A percentile compares a stretch with the other conserved stretches of the same genome.
Conservation (phyloP, 2,329 filamentous ascomycete genomes). For the Lecanicillium sp. region DNA sequence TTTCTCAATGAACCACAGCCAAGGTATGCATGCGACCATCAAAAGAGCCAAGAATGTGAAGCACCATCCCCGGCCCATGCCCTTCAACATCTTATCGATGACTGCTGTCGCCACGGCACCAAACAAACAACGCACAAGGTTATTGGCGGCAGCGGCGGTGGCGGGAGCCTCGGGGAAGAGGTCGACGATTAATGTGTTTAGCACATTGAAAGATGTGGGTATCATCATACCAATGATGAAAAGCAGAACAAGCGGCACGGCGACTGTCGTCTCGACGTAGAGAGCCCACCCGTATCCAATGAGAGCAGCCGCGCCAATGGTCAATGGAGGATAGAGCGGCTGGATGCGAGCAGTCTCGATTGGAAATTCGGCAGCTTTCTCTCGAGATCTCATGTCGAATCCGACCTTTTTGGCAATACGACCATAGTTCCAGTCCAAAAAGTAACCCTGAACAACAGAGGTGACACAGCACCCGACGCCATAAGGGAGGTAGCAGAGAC, state of each 20-base stretch:
- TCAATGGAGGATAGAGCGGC: conserved; percentile 45
- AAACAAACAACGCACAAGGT: conserved; percentile 53
- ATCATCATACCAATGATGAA: conserved; percentile 51
- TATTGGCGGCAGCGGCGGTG: conserved; percentile 57
- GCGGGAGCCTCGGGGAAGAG: conserved; percentile 53
- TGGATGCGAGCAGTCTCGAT: conserved; percentile 49
- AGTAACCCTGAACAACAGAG: conserved; percentile 46
- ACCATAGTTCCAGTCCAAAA: conserved; percentile 62
- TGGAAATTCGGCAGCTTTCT: conserved; percentile 43
- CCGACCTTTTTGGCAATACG: conserved; percentile 55
- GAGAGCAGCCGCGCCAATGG: conserved; percentile 43
- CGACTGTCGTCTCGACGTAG: conserved; percentile 40
- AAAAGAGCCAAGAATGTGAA: conserved; percentile 51
- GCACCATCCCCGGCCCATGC: conserved; percentile 54
- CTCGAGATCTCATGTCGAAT: conserved; percentile 51
- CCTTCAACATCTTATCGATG: conserved; percentile 49
- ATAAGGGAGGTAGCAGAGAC: conserved; percentile 48
- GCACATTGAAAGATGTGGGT: conserved; percentile 54
- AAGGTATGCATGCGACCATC: conserved; percentile 38
- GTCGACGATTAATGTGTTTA: conserved; percentile 58
- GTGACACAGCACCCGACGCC: conserved; percentile 42
- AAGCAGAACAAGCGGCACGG: conserved; percentile 45
- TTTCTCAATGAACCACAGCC: conserved; percentile 40
- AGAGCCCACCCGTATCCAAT: conserved; percentile 53
- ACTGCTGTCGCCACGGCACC: conserved; percentile 52